Evolutionary conservation across 495 filamentous ascomycete genomes (phyloP).

Genomic region (Neurospora discreta): DNA sequence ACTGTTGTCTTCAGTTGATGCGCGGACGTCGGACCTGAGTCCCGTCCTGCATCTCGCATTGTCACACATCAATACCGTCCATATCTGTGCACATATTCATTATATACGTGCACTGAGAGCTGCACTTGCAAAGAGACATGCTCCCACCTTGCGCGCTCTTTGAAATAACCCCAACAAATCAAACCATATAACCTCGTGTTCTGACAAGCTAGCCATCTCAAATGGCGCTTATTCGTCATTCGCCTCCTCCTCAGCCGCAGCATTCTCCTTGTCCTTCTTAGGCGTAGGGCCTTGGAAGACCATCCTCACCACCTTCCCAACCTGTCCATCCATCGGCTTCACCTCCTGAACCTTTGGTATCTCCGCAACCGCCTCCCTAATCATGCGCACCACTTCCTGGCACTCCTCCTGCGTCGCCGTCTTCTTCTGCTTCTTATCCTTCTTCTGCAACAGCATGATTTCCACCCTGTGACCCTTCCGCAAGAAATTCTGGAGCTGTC

Average conservation of each 20-base stretch:
- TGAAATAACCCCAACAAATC: background rate
- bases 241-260: conserved; percentile 2
- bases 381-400: conserved; percentile 16
- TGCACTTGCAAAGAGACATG: background rate
- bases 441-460: conserved; percentile 41
- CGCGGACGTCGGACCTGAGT: background rate
- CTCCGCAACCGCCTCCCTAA: conserved; percentile 18
- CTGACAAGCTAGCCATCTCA: background rate
- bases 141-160: background rate
- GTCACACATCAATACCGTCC: background rate
- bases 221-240: background rate
- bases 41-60: background rate
- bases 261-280: conserved; percentile 6
- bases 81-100: background rate
- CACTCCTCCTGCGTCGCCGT: conserved; percentile 26
- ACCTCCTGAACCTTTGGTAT: conserved; percentile 27
- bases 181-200: background rate
- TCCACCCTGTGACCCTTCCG: conserved; percentile 53
- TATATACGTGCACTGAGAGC: background rate
- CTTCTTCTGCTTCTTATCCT: conserved; percentile 11
- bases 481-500: conserved; percentile 50
- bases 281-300: conserved; percentile 22
- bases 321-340: conserved; percentile 28
- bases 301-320: conserved; percentile 21
- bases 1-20: background rate